Evolutionary conservation across 2,329 filamentous ascomycete genomes (phyloP).

Genomic region (Sclerotinia sclerotiorum): DNA sequence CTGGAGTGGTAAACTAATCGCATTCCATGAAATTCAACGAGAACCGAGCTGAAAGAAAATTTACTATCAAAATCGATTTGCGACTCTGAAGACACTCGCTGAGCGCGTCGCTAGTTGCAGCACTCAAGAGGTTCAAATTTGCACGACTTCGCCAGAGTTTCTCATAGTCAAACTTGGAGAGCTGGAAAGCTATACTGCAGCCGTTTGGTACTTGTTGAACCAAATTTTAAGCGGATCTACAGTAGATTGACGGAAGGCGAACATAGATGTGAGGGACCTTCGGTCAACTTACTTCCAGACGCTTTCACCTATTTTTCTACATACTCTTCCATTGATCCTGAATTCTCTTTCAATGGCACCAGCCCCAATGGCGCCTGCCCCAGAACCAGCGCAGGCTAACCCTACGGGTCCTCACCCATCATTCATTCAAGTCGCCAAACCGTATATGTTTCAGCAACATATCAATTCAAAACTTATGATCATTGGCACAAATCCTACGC

Average conservation of each 20-base stretch:
- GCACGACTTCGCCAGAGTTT: neutral
- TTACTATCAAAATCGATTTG: conserved; percentile 4
- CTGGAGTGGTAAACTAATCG: neutral
- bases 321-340: neutral
- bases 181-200: conserved; percentile 8
- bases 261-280: neutral
- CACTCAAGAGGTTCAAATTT: neutral
- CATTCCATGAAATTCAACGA: neutral
- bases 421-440: conserved; percentile 48
- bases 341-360: conserved; percentile 5
- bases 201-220: conserved; percentile 9
- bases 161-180: conserved; percentile 1
- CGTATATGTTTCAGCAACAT: conserved; percentile 80
- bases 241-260: neutral
- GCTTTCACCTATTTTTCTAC: neutral
- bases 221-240: neutral
- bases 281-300: neutral
- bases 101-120: conserved; percentile 8
- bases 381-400: conserved; percentile 16
- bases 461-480: conserved; percentile 71
- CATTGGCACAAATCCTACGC: conserved; percentile 69
- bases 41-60: neutral
- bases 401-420: conserved; percentile 38
- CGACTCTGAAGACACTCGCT: conserved; percentile 1
- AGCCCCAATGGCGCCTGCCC: conserved; percentile 32